Evolutionary conservation across 73 alveolate species (phyloP).

Genomic region (Stentor roeselii): DNA sequence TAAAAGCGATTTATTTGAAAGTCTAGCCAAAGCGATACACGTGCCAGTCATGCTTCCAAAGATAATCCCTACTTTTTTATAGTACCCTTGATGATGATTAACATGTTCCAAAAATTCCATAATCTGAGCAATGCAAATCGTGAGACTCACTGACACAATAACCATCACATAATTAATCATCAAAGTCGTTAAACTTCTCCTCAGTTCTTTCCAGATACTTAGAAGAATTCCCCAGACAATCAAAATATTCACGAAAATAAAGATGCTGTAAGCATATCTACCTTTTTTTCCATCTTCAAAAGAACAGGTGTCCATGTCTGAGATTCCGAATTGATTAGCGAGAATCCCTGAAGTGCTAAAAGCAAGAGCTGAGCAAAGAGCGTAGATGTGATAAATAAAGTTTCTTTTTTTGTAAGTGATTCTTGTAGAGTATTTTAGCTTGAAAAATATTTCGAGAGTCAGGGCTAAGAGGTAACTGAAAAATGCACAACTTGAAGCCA

Average conservation of each 20-base stretch:
- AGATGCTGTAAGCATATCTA: neutral
- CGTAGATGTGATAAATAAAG: neutral
- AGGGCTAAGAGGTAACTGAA: neutral
- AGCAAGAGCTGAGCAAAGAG: neutral
- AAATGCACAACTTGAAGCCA: neutral
- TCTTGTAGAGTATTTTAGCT: neutral
- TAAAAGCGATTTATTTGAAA: neutral
- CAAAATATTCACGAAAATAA: neutral
- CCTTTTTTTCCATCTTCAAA: neutral
- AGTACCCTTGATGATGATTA: no score
- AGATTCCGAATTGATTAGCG: neutral
- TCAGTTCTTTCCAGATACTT: neutral
- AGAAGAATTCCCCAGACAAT: neutral
- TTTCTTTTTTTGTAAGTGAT: neutral
- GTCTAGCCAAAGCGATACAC: neutral
- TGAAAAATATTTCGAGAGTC: neutral
- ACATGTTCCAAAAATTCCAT: neutral
- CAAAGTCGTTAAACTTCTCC: neutral
- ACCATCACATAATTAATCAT: constrained; percentile 17
- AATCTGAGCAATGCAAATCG: neutral
- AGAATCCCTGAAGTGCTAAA: neutral
- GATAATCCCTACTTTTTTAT: neutral
- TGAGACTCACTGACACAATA: neutral
- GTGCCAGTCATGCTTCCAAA: constrained; percentile 12
- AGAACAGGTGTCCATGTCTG: neutral